phyloP scores from a whole-genome alignment of 768 basidiomycete species.

The Panaeolus cyanescens region DNA sequence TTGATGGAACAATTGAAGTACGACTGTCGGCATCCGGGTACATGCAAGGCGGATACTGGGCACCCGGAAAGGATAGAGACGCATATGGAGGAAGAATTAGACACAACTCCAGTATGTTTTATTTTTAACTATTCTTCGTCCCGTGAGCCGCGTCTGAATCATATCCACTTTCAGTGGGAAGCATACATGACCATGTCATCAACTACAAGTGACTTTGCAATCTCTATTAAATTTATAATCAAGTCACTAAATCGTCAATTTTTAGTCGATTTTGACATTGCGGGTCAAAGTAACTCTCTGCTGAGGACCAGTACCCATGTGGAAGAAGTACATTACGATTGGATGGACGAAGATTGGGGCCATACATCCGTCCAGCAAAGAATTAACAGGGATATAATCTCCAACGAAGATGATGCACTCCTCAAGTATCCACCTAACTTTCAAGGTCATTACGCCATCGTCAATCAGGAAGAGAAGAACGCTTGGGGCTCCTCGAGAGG shows the following conservation, averaged over 20 bases:
- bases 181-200: slow-evolving; percentile 68
- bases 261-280: slow-evolving; percentile 67
- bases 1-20: slow-evolving; percentile 73
- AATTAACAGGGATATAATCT: slow-evolving; percentile 47
- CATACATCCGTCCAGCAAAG: slow-evolving; percentile 53
- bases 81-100: slow-evolving; percentile 58
- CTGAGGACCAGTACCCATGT: slow-evolving; percentile 50
- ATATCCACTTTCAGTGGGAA: slow-evolving; percentile 51
- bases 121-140: neutral
- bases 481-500: slow-evolving; percentile 60
- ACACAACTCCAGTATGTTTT: slow-evolving; percentile 51
- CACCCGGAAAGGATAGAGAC: slow-evolving; percentile 29
- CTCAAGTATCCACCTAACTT: slow-evolving; percentile 55
- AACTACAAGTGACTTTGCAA: slow-evolving; percentile 48
- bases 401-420: slow-evolving; percentile 51
- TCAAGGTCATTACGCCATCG: slow-evolving; percentile 58
- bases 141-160: neutral
- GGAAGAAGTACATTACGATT: slow-evolving; percentile 51
- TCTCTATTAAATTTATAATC: neutral
- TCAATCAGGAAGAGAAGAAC: slow-evolving; percentile 55
- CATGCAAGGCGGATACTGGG: slow-evolving; percentile 64
- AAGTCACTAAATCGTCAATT: neutral
- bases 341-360: slow-evolving; percentile 67
- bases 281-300: slow-evolving; percentile 58
- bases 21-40: slow-evolving; percentile 69